A percentile compares a stretch with the other conserved stretches of the same genome.
Evolutionary conservation across 192 early-diverging fungal species (phyloP).

Genomic region (Coemansia sp.): DNA sequence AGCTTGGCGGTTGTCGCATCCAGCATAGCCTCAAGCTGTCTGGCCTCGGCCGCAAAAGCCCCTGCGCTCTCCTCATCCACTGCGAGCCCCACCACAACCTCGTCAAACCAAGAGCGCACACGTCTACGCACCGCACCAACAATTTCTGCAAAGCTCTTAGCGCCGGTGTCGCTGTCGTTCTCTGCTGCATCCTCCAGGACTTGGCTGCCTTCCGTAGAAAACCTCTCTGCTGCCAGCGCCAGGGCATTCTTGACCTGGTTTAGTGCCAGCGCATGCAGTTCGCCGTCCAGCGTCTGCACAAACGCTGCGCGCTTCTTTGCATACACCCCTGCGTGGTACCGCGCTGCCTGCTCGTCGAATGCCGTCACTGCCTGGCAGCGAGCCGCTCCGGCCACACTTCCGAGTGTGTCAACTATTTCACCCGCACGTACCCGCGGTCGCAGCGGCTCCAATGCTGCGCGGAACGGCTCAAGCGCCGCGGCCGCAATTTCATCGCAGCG

Average conservation of each 20-base stretch:
- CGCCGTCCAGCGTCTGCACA: conserved; percentile 70
- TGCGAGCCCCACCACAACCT: conserved; percentile 16
- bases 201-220: conserved; percentile 53
- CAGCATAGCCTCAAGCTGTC: conserved; percentile 25
- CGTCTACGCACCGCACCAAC: conserved; percentile 26
- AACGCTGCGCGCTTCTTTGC: conserved; percentile 82
- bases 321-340: conserved; percentile 90
- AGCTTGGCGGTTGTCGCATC: conserved; percentile 35
- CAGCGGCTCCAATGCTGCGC: conserved; percentile 60
- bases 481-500: conserved; percentile 96
- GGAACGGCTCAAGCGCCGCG: conserved; percentile 69
- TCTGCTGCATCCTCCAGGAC: conserved; percentile 54
- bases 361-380: conserved; percentile 61
- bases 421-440: conserved; percentile 75
- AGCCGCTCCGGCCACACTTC: conserved; percentile 59
- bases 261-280: conserved; percentile 75
- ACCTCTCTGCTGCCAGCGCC: conserved; percentile 68
- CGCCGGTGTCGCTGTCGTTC: background rate
- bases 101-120: conserved; percentile 20
- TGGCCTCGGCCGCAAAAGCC: conserved; percentile 33
- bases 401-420: conserved; percentile 74
- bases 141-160: conserved; percentile 58
- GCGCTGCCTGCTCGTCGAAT: conserved; percentile 88
- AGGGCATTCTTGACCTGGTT: conserved; percentile 87
- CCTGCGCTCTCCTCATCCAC: conserved; percentile 19